These are phyloP conservation scores for Vanilla planifolia DNA, from an alignment of 106 monocot species.

Conservation along the genomic window DNA sequence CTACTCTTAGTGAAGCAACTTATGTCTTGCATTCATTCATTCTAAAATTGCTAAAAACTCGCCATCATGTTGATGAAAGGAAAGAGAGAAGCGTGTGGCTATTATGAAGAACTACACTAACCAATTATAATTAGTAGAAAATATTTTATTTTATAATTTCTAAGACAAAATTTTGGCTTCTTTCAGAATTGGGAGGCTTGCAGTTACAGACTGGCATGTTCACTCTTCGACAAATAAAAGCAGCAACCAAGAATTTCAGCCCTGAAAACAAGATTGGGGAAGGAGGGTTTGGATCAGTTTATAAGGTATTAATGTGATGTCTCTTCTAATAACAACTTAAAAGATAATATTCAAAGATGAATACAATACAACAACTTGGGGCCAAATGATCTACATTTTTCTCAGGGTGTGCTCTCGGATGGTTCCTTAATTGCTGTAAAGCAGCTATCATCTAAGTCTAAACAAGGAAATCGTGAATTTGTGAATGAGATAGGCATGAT, in stretches of 20 bases:
- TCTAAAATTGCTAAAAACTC: too few relatives aligned
- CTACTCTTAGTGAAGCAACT: too few relatives aligned
- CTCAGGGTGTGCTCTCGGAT: conserved; percentile 52
- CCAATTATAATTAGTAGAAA: too few relatives aligned
- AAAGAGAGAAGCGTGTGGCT: too few relatives aligned
- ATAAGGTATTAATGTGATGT: conserved; percentile 31
- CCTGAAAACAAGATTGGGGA: conserved; percentile 60
- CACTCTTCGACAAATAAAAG: conserved; percentile 52
- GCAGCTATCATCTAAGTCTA: conserved; percentile 56
- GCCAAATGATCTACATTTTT: neutral
- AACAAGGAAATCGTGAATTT: conserved; percentile 68
- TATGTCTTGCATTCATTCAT: too few relatives aligned
- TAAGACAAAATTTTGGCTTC: too few relatives aligned
- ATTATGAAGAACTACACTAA: too few relatives aligned
- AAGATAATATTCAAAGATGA: neutral
- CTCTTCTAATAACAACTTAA: neutral
- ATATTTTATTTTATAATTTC: too few relatives aligned
- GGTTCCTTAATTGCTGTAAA: conserved; percentile 63
- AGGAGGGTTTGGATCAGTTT: conserved; percentile 74
- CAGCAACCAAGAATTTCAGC: conserved; percentile 46
- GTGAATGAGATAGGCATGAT: conserved; percentile 74
- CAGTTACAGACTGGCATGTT: conserved; percentile 59
- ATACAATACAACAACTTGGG: neutral
- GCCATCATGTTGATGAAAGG: too few relatives aligned
- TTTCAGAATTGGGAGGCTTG: conserved; percentile 35